Percentiles rank a stretch among this genome's conserved stretches.
These are phyloP conservation scores for Bolboschoenus planiculmis DNA, from an alignment of 176 grass and related monocot species.

Conservation along the genomic window DNA sequence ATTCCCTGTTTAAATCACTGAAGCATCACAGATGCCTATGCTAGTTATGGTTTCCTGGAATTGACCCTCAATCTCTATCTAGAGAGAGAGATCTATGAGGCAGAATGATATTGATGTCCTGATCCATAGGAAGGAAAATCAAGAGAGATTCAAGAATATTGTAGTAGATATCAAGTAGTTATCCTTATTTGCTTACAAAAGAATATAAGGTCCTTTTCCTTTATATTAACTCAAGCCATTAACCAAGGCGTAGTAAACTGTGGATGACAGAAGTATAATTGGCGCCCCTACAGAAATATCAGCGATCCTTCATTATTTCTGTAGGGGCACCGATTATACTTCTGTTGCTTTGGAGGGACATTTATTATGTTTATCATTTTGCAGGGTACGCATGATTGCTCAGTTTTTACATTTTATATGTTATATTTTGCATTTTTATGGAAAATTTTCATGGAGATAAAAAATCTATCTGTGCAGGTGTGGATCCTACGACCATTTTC, in stretches of 20 bases:
- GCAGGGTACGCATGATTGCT: not conserved
- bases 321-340: not conserved
- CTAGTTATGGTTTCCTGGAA: not conserved
- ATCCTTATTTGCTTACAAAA: no score
- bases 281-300: no score
- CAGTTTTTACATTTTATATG: conserved; percentile 6
- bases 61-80: not conserved
- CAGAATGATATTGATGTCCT: no score
- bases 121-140: no score
- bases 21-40: not conserved
- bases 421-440: conserved; percentile 15
- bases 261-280: no score
- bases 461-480: conserved; percentile 42
- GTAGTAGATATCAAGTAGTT: not conserved
- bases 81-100: not conserved
- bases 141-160: not conserved
- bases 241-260: no score
- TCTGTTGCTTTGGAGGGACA: not conserved
- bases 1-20: conserved; percentile 6
- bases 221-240: not conserved
- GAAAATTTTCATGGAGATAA: not conserved
- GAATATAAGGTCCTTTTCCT: not conserved
- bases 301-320: not conserved
- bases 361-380: not conserved
- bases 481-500: conserved; percentile 75